Evolutionary conservation across 495 filamentous ascomycete genomes (phyloP).

Genomic region (Aspergillus leporis): DNA sequence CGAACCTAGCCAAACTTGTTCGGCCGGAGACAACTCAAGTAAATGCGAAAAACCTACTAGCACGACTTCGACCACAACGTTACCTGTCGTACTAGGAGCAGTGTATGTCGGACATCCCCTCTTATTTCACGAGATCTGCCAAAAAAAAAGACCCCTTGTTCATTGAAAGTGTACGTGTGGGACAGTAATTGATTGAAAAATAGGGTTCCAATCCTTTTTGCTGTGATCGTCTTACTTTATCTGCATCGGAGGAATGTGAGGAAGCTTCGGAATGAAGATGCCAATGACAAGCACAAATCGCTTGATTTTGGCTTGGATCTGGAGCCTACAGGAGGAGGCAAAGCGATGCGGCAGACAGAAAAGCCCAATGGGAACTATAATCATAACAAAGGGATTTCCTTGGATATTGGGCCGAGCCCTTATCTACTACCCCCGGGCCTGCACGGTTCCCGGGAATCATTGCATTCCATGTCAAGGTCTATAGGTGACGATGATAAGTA

Average conservation of each 20-base stretch:
- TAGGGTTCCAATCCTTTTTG: slow-evolving; percentile 76
- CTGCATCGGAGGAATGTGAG: slow-evolving; percentile 76
- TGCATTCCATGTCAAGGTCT: slow-evolving; percentile 78
- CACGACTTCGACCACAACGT: slow-evolving; percentile 55
- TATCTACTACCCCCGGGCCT: slow-evolving; percentile 86
- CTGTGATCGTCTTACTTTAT: slow-evolving; percentile 66
- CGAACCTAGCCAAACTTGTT: slow-evolving; percentile 14
- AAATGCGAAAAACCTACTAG: slow-evolving; percentile 48
- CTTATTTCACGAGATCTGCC: neutral
- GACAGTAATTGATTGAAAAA: slow-evolving; percentile 24
- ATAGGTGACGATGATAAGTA: slow-evolving; percentile 81
- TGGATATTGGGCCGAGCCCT: slow-evolving; percentile 67
- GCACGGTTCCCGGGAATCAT: slow-evolving; percentile 76
- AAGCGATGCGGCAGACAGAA: slow-evolving; percentile 52
- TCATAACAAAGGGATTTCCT: slow-evolving; percentile 72
- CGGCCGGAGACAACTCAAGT: slow-evolving; percentile 13
- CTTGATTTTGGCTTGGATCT: slow-evolving; percentile 87
- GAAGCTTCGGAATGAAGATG: slow-evolving; percentile 76
- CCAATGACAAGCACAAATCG: slow-evolving; percentile 84
- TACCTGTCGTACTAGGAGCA: slow-evolving; percentile 79
- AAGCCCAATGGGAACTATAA: slow-evolving; percentile 42
- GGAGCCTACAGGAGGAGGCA: slow-evolving; percentile 31
- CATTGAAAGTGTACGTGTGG: neutral
- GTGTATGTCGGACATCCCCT: slow-evolving; percentile 60
- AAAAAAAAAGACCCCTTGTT: neutral